Evolutionary conservation across 139 green algal species (phyloP), one percentile per base, ranked within the genome.

Genomic region (Bryopsis sp.): DNA sequence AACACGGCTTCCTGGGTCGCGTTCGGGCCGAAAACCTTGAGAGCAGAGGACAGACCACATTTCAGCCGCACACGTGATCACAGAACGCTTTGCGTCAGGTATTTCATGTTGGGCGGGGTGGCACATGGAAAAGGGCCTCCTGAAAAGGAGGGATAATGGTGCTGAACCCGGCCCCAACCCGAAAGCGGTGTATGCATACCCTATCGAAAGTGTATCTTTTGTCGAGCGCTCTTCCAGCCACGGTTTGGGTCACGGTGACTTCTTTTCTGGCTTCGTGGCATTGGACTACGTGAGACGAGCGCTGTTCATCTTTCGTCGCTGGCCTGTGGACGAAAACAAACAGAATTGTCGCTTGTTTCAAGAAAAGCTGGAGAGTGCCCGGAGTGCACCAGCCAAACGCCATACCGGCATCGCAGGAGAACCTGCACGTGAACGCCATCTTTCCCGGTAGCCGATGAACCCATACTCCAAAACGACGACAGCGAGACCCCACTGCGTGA

Each of bases 171-270:
- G 24, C 54, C 54, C 22, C 11, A 63, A 15, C 11, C 22, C 26
- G 22, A 36, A 32, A 28, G 54, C 24, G 54, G 22, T 28, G 54
- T 31, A 19, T 31, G 24, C 24, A 39, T 38, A 91, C 92, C 83
- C 88, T 94, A 81, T 99, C 94, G 72, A 96, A 99, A 22, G 85
- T 88, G 72, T 96, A 99, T 0, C 89, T 95, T 1, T 86, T 74
- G 64, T 84, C 89, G 34, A 86, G 78, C 58, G 86, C 68, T 76
- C 93, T 95, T 35, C 84, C 79, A 0, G 77, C 88, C 1, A 90
- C 74, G 39, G 70, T 86, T 60, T 97, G 91, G 38, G 78, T 77
- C 0, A 98, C 70, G 0, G 76, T 87, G 0, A 96, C 89, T 37
- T 97, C 90, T 1, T 80, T 73, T 48, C 81, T 69, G 0, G 75